Evolutionary conservation across 306 rosid genomes (phyloP), one percentile per base, ranked within the genome.

Genomic region (Fragaria iinumae): DNA sequence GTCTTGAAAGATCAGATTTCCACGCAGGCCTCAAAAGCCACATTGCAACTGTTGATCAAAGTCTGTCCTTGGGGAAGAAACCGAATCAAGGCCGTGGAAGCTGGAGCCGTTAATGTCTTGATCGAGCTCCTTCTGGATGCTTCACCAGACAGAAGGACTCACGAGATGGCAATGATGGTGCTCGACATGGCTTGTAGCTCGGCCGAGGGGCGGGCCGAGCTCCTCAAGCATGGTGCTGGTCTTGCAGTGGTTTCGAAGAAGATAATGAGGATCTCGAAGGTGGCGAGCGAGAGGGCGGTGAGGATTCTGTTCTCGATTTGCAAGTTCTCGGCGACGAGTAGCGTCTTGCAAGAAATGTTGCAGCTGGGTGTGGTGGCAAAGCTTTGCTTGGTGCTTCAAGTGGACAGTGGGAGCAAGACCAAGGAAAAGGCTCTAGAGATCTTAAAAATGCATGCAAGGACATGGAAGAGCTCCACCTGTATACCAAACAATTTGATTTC

Each of bases 341-440:
- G 18, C 16, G 90, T 91, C 11, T 65, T 90, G 68, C 90, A 79
- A 53, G 98, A 94, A 36, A 94, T 94, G 98, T 0, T 87, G 85
- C 79, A 84, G 55, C 8, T 90, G 4, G 98, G 98, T 6, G 86
- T 90, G 14, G 97, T 90, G 73, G 91, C 91, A 0, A 94, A 90
- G 79, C 84, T 94, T 0, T 90, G 96, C 66, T 78, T 94, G 83
- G 82, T 89, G 48, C 85, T 91, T 70, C 90, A 94, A 72, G 86
- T 86, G 23, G 96, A 91, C 6, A 77, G 88, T 73, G 98, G 97
- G 16, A 79, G 72, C 67, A 91, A 88, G 86, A 87, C 91, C 1
- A 94, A 86, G 74, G 97, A 90, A 43, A 91, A 86, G 65, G 93
- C 96, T 0, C 86, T 65, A n/a, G 96, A 90, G 86, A 83, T 94